phyloP scores from a whole-genome alignment of 768 basidiomycete genomes.

The Calocera viscosa region DNA sequence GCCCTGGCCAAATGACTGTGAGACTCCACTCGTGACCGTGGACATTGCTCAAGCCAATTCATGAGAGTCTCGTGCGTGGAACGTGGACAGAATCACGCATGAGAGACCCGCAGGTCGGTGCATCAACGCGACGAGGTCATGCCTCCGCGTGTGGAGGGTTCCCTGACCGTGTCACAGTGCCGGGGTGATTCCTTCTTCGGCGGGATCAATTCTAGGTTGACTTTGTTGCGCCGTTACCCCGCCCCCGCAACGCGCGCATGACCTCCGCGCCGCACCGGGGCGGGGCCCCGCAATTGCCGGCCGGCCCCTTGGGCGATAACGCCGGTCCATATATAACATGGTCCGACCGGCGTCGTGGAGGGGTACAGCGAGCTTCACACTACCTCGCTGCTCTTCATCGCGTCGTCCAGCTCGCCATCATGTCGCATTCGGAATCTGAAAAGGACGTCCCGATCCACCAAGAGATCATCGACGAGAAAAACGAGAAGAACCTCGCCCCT shows the following conservation, averaged over 20 bases:
- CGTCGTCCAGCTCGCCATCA: background rate
- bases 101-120: background rate
- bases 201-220: constrained; percentile 6
- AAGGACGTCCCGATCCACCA: background rate
- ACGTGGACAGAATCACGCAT: background rate
- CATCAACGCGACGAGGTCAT: background rate
- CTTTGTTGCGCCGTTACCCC: background rate
- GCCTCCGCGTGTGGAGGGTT: constrained; percentile 4
- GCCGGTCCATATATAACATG: background rate
- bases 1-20: background rate
- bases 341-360: background rate
- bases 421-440: background rate
- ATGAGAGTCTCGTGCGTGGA: no score
- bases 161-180: background rate
- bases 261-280: background rate
- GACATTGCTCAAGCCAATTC: no score
- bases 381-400: background rate
- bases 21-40: background rate
- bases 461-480: background rate
- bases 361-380: background rate
- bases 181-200: background rate
- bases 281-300: background rate
- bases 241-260: background rate
- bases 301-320: background rate
- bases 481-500: background rate